Percentiles rank a stretch among this genome's conserved stretches.
These are phyloP conservation scores for Phytophthora sojae DNA, from an alignment of 352 stramenopile species.

Conservation along the genomic window DNA sequence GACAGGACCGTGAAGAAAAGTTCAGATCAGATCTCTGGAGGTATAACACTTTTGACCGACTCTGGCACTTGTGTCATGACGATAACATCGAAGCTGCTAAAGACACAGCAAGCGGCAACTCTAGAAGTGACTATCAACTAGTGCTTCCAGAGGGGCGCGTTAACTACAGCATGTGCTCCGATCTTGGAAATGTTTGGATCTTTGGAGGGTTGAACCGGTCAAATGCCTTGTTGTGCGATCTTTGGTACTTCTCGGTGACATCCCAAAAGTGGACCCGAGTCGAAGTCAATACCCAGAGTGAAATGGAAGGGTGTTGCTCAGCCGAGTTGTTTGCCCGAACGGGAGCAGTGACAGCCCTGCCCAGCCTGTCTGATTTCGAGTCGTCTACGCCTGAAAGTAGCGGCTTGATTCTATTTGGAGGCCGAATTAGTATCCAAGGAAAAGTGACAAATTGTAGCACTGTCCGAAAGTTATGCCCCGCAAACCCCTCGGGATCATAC, in stretches of 20 bases:
- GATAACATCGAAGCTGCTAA: slow-evolving; percentile 66
- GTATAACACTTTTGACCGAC: slow-evolving; percentile 89
- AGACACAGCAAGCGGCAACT: slow-evolving; percentile 15
- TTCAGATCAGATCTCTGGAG: slow-evolving; percentile 82
- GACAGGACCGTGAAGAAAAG: slow-evolving; percentile 83
- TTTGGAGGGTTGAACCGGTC: slow-evolving; percentile 65
- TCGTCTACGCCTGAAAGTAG: slow-evolving; percentile 24
- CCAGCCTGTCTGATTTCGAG: slow-evolving; percentile 41
- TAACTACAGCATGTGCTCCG: slow-evolving; percentile 77
- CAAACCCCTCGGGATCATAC: slow-evolving; percentile 51
- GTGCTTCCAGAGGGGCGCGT: slow-evolving; percentile 59
- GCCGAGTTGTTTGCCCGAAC: slow-evolving; percentile 53
- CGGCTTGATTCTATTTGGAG: slow-evolving; percentile 59
- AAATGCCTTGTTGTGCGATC: slow-evolving; percentile 61
- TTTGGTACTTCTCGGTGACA: slow-evolving; percentile 83
- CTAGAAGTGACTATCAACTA: slow-evolving; percentile 53
- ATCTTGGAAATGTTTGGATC: slow-evolving; percentile 86
- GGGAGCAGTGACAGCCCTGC: slow-evolving; percentile 61
- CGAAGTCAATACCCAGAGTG: slow-evolving; percentile 57
- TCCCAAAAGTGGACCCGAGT: slow-evolving; percentile 71
- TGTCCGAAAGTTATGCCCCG: slow-evolving; percentile 42
- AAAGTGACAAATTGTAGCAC: slow-evolving; percentile 26
- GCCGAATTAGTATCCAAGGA: slow-evolving; percentile 40
- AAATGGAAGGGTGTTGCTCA: slow-evolving; percentile 53
- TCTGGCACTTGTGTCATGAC: slow-evolving; percentile 88